Evolutionary conservation across 2,329 filamentous ascomycete genomes (phyloP), one percentile per base, ranked within the genome.

Genomic region (Parafenestella ontariensis): DNA sequence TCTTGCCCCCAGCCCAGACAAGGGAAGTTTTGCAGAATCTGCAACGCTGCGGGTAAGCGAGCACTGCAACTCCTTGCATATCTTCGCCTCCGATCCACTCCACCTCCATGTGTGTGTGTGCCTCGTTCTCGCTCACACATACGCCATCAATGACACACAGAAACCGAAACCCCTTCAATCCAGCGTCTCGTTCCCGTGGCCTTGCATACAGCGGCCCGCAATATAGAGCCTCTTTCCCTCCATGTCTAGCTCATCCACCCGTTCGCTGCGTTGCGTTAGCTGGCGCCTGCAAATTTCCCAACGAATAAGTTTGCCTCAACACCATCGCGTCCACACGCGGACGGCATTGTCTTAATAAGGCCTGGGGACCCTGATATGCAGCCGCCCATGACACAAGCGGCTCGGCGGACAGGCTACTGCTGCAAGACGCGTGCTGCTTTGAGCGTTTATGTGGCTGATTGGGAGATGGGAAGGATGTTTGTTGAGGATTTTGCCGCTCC

Each of bases 401-500:
- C 43, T 46, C 26, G 20, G 18, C 43, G 20, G n/a, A 17, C n/a
- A 23, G n/a, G 17, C 18, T 9, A 20, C 46, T 49, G 24, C 36
- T 42, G 37, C 46, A 49, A n/a, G 20, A 31, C 36, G 42, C 31
- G 15, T 37, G 20, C 45, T 39, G 20, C 37, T 28, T 47, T 26
- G 37, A 46, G 26, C 17, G 24, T 26, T 2, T n/a, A 10, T 51
- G 53, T 56, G 52, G 53, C 41, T 31, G 37, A 39, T 43, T 39
- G 28, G 42, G 26, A n/a, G 31, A 34, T 28, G 33, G 28, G 29
- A 24, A 41, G 33, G 28, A 46, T 42, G 28, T 52, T 34, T 59
- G 56, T 59, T 59, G 56, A 54, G 56, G 44, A 48, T 53, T 59
- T n/a, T 41, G 56, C 56, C 56, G 53, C 56, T 36, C 49, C 28